Evolutionary conservation across 495 filamentous ascomycete genomes (phyloP), one percentile per base, ranked within the genome.

Genomic region (Tirmania nivea): DNA sequence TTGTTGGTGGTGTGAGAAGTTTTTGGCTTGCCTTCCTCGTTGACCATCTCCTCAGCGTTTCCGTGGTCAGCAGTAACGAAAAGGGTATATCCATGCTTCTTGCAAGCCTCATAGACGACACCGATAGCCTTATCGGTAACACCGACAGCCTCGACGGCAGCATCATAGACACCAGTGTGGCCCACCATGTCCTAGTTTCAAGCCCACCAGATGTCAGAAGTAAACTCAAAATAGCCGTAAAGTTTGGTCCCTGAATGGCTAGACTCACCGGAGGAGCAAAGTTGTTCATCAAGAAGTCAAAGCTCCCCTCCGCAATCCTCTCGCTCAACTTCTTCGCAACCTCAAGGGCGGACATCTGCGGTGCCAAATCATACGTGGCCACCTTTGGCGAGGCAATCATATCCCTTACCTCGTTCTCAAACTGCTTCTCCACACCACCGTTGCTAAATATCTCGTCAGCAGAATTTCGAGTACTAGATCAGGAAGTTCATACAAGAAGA

Each of bases 281-380:
- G 77, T 97, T 97, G 79, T 96, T 95, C 90, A 97, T 97, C 63
- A 97, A 70, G 64, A 97, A 95, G 63, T 87, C 85, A 69, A 88
- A 90, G 58, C 81, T 77, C 60, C 76, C 73, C 69, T 86, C 82
- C 12, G 65, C 74, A 60, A 97, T 81, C 52, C 88, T 77, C 70
- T 88, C 83, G 68, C 73, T 74, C 55, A 94, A 78, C 71, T 90
- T 86, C 57, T 90, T 73, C 16, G 84, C 92, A 10, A 97, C 90
- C 16, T 70, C 83, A 52, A 77, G 80, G 47, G 87, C 87, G 62
- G 83, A 90, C 90, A 97, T 97, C 71, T 88, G 81, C n/a, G 90
- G 90, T 25, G 94, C 78, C 60, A 83, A 74, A 68, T 97, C 90
- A 69, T 97, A 97, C 35, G 90, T 97, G n/a, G 90, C 76, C 39